Percentiles rank a stretch among this genome's conserved stretches.
Evolutionary conservation across 495 filamentous ascomycete species (phyloP).

Genomic region (Penicilliopsis zonata): DNA sequence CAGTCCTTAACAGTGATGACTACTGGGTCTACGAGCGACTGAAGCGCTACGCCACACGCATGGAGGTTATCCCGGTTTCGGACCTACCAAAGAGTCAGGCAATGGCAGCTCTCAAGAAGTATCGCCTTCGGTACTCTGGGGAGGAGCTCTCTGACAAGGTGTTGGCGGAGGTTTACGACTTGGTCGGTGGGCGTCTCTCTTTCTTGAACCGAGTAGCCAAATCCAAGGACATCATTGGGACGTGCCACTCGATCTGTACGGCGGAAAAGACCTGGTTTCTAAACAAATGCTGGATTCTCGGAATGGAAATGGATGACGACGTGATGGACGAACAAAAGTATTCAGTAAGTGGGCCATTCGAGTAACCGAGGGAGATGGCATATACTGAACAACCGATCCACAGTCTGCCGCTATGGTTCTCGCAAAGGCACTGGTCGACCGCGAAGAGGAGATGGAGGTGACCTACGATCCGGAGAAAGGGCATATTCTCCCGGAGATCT

Average conservation of each 20-base stretch:
- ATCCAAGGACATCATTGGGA: constrained; percentile 59
- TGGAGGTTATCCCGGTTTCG: constrained; percentile 75
- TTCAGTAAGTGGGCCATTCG: constrained; percentile 42
- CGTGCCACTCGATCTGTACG: constrained; percentile 65
- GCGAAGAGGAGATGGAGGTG: constrained; percentile 52
- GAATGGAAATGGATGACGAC: constrained; percentile 91
- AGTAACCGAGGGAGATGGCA: neutral
- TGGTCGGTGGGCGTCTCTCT: constrained; percentile 74
- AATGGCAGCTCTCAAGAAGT: constrained; percentile 58
- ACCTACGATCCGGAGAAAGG: constrained; percentile 52
- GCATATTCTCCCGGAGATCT: constrained; percentile 70
- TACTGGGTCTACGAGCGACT: constrained; percentile 96
- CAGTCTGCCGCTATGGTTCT: constrained; percentile 88
- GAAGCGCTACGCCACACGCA: constrained; percentile 78
- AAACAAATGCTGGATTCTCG: constrained; percentile 91
- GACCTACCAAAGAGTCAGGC: constrained; percentile 74
- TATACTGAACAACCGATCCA: neutral
- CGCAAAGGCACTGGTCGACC: constrained; percentile 76
- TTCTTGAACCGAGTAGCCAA: constrained; percentile 83
- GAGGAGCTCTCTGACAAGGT: constrained; percentile 40
- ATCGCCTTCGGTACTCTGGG: constrained; percentile 56
- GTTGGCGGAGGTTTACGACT: constrained; percentile 68
- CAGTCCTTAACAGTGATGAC: constrained; percentile 84
- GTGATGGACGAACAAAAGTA: constrained; percentile 99
- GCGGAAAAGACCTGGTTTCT: constrained; percentile 89